Evolutionary conservation across 2,329 filamentous ascomycete genomes (phyloP).

Genomic region (Fusarium sp.): DNA sequence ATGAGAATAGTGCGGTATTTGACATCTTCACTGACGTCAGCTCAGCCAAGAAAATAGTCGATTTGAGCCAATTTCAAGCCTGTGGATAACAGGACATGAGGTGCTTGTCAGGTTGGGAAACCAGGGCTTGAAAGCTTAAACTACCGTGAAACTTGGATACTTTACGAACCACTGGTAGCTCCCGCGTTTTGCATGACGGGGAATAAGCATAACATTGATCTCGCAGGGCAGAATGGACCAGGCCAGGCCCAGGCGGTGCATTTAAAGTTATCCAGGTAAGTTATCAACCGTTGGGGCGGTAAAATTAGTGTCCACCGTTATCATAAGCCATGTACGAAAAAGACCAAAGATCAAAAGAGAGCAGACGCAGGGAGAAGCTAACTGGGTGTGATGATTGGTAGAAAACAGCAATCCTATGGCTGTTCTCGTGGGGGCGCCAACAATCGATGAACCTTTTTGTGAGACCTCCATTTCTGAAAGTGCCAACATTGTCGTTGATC

Average conservation of each 20-base stretch:
- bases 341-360: not conserved
- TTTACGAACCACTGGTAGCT: not conserved
- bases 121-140: not conserved
- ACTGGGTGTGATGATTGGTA: slow-evolving; percentile 10
- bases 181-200: slow-evolving; percentile 18
- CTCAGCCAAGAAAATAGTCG: not conserved
- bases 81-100: not conserved
- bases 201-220: slow-evolving; percentile 34
- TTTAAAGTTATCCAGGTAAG: slow-evolving; percentile 30
- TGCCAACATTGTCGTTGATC: slow-evolving; percentile 18
- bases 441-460: not conserved
- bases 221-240: slow-evolving; percentile 13
- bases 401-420: not conserved
- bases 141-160: not conserved
- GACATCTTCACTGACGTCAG: slow-evolving; percentile 25
- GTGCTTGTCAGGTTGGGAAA: not conserved
- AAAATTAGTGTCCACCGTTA: slow-evolving; percentile 22
- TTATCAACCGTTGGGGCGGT: slow-evolving; percentile 25
- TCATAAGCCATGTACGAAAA: slow-evolving; percentile 33
- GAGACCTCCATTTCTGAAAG: not conserved
- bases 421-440: not conserved
- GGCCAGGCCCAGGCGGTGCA: not conserved
- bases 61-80: not conserved
- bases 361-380: not conserved
- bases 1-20: slow-evolving; percentile 8